Evolutionary conservation across 2,329 filamentous ascomycete species (phyloP).

Genomic region (Chrysoporthe puriensis): DNA sequence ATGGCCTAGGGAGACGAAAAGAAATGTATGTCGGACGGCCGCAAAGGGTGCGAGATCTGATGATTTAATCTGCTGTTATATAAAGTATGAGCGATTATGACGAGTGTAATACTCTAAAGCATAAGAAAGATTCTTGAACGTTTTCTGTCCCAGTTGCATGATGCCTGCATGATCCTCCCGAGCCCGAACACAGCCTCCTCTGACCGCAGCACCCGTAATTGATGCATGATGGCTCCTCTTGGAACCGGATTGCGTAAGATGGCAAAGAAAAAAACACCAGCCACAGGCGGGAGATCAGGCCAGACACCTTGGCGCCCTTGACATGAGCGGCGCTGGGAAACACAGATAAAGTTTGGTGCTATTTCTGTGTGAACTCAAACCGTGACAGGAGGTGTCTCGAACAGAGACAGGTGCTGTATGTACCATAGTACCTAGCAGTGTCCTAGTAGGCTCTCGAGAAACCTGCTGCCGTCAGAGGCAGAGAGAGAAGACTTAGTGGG

Average conservation of each 20-base stretch:
- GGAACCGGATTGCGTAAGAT: neutral
- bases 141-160: neutral
- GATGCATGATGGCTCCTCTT: too few species aligned
- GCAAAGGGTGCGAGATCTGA: neutral
- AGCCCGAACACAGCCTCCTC: neutral
- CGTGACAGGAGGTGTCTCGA: too few species aligned
- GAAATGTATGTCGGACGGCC: neutral
- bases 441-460: neutral
- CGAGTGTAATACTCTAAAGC: neutral
- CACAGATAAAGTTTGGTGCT: too few species aligned
- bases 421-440: too few species aligned
- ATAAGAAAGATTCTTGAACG: neutral
- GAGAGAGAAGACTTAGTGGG: too few species aligned
- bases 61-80: constrained; percentile 1
- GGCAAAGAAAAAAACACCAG: neutral
- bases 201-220: too few species aligned
- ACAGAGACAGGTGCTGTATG: too few species aligned
- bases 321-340: too few species aligned
- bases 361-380: too few species aligned
- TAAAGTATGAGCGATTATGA: neutral
- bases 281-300: too few species aligned
- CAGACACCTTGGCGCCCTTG: too few species aligned
- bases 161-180: neutral
- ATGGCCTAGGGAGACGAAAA: neutral
- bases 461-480: too few species aligned